Evolutionary conservation across 2,329 filamentous ascomycete species (phyloP), one percentile per base, ranked within the genome.

Genomic region (Botrytis fabae): DNA sequence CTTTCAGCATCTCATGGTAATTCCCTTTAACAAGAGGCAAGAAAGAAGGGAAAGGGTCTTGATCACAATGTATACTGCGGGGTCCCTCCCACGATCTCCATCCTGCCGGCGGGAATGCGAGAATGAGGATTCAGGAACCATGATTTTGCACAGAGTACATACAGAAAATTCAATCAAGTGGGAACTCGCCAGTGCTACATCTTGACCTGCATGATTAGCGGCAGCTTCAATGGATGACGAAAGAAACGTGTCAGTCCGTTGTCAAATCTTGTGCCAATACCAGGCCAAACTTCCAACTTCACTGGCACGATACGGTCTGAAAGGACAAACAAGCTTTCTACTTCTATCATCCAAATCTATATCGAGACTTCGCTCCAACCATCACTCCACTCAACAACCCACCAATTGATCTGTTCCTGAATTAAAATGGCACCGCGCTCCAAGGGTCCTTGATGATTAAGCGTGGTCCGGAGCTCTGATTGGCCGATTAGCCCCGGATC

Each of bases 401-500:
- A 25, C 63, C 28, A 38, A 54, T 57, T 64, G 69, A 71, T 64
- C 69, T 46, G 70, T 72, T 46, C 62, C 63, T 72, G 62, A 68
- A 28, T 68, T 59, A 42, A 42, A 32, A 25, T 42, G 65, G 48
- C 9, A 12, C 64, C 12, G 10, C 1, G 28, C 7, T n/a, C 46
- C 46, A 66, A 66, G 69, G 48, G 51, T 59, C 12, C 0, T n/a
- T 2, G 66, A 60, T 60, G 54, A 69, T 35, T 25, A 69, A 69
- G n/a, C 66, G 20, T 1, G 5, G 20, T 14, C 0, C 1, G 6
- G 5, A 2, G 5, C 0, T n/a, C 1, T 48, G 3, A 72, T 72
- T 72, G 70, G 70, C 8, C 28, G 0, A 38, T 61, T 1, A 4
- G n/a, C 7, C 16, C 28, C 4, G 8, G 4, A 12, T 25, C 32